phyloP scores from a whole-genome alignment of 1,139 yeast species.

The Blastobotrys aristatus region DNA sequence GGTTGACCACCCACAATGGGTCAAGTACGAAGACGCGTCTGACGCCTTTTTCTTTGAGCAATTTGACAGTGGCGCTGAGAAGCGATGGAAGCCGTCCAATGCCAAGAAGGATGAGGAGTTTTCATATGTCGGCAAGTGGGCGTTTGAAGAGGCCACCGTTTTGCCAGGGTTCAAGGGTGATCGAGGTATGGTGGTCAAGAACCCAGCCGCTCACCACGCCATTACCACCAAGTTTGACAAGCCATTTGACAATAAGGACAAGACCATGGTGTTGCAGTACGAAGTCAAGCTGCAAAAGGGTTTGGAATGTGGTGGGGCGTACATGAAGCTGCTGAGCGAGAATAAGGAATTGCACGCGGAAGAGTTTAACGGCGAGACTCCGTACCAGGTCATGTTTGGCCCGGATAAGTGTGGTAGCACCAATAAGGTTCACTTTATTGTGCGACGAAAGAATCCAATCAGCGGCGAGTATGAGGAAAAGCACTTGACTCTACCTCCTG shows the following conservation, averaged over 20 bases:
- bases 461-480: conserved; percentile 63
- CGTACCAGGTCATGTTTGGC: conserved; percentile 88
- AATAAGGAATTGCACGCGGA: conserved; percentile 42
- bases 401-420: conserved; percentile 86
- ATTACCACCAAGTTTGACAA: conserved; percentile 55
- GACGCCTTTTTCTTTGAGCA: conserved; percentile 62
- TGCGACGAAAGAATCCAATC: conserved; percentile 52
- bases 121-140: conserved; percentile 70
- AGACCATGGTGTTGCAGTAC: conserved; percentile 77
- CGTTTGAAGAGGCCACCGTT: conserved; percentile 52
- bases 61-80: conserved; percentile 45
- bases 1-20: conserved; percentile 29
- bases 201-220: conserved; percentile 76
- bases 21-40: conserved; percentile 15
- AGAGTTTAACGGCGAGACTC: conserved; percentile 56
- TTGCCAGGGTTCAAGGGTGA: conserved; percentile 60
- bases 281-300: conserved; percentile 81
- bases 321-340: conserved; percentile 65
- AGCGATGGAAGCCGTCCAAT: conserved; percentile 58
- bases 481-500: conserved; percentile 61
- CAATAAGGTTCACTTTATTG: conserved; percentile 72
- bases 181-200: conserved; percentile 67
- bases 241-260: conserved; percentile 51
- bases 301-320: conserved; percentile 82
- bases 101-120: conserved; percentile 51